Evolutionary conservation across 2,329 filamentous ascomycete genomes (phyloP).

Genomic region (Knufia petricola): DNA sequence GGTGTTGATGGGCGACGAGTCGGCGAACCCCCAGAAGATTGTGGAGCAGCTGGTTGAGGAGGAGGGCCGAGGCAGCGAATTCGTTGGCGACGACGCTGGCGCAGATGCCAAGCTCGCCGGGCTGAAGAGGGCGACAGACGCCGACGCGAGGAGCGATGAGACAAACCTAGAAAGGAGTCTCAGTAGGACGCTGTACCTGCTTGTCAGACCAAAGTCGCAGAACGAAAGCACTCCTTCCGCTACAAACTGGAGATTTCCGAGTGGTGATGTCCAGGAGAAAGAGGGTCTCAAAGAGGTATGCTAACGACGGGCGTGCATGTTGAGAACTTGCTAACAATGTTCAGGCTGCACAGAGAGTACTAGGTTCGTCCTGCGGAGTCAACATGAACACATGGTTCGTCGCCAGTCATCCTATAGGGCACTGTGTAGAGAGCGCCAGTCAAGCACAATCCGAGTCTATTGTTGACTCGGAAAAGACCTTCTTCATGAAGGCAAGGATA

Average conservation of each 20-base stretch:
- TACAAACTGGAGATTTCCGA: conserved; percentile 73
- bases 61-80: conserved; percentile 44
- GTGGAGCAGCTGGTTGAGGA: conserved; percentile 67
- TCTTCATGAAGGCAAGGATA: conserved; percentile 93
- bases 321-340: conserved; percentile 7
- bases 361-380: conserved; percentile 66
- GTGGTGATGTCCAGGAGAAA: conserved; percentile 54
- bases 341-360: conserved; percentile 71
- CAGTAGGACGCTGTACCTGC: conserved; percentile 74
- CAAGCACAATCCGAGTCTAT: conserved; percentile 3
- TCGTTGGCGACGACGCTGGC: conserved; percentile 49
- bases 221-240: conserved; percentile 28
- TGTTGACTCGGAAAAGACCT: conserved; percentile 65
- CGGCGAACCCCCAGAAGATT: conserved; percentile 56
- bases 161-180: conserved; percentile 70
- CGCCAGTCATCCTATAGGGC: conserved; percentile 77
- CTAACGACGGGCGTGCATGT: conserved; percentile 16
- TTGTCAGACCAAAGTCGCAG: conserved; percentile 56
- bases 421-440: conserved; percentile 39
- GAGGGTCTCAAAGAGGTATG: conserved; percentile 78
- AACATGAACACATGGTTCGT: conserved; percentile 99
- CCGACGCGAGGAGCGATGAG: conserved; percentile 64
- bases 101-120: conserved; percentile 59
- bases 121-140: conserved; percentile 56
- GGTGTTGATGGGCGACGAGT: conserved; percentile 61